phyloP scores from a whole-genome alignment of 2,329 filamentous ascomycete genomes.

The Hansfordia pulvinata region DNA sequence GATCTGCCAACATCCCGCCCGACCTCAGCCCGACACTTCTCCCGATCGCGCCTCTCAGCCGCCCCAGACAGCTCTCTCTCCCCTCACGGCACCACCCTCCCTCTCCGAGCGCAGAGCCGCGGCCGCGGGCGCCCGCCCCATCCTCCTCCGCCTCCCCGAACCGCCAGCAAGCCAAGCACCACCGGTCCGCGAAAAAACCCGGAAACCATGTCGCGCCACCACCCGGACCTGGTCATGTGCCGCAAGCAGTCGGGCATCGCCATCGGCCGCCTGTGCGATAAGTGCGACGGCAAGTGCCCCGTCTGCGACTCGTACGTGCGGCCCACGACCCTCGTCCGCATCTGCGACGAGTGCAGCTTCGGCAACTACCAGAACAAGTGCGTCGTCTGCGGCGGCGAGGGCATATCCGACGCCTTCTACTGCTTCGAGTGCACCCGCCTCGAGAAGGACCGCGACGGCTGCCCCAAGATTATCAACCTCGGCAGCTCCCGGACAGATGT shows the following conservation, averaged over 20 bases:
- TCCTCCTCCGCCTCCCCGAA: slow-evolving; percentile 4
- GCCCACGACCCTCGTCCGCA: slow-evolving; percentile 89
- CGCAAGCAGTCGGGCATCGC: slow-evolving; percentile 96
- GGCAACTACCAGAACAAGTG: slow-evolving; percentile 99
- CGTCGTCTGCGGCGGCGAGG: slow-evolving; percentile 95
- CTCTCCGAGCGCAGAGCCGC: too few species aligned
- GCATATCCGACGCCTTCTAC: slow-evolving; percentile 97
- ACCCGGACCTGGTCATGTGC: slow-evolving; percentile 95
- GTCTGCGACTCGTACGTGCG: slow-evolving; percentile 99
- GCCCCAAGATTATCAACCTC: slow-evolving; percentile 98
- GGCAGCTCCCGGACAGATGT: slow-evolving; percentile 92
- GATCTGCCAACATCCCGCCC: too few species aligned
- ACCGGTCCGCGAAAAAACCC: background rate
- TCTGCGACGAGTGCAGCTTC: slow-evolving; percentile 98
- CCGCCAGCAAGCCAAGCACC: slow-evolving; percentile 13
- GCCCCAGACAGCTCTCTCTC: too few species aligned
- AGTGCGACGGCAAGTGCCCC: slow-evolving; percentile 98
- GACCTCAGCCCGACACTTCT: too few species aligned
- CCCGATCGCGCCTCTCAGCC: too few species aligned
- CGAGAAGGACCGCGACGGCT: slow-evolving; percentile 94
- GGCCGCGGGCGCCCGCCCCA: slow-evolving; percentile 1
- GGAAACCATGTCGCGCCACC: slow-evolving; percentile 2
- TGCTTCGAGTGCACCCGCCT: slow-evolving; percentile 97
- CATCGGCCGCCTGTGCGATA: slow-evolving; percentile 97
- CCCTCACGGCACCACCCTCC: too few species aligned